Base-by-base conservation (phyloP, 2,329 filamentous ascomycete species). In the Coleophoma cylindrospora region DNA sequence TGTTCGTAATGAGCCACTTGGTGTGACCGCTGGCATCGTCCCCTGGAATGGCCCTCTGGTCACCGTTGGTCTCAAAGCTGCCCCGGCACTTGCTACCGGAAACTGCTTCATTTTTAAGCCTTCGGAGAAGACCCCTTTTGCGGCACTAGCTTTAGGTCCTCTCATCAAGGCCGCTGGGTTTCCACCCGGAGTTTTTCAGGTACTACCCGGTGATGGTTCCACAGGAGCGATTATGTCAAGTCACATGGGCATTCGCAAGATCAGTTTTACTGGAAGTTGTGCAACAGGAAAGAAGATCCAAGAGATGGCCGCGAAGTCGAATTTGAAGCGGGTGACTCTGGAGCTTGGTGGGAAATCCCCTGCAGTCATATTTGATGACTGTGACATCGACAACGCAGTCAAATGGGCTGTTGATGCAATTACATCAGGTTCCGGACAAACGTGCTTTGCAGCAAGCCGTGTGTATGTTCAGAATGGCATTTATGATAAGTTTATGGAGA, bases 381-480 rank as follows among this genome's bases (percentile, higher is more conserved):
- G 58, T 19, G 64, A 72, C 56, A 57, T 73, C 14, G 68, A 71
- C 3, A 68, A 70, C 76, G 72, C 41, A 82, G 82, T 61, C n/a
- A 50, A 49, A 7, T 68, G 66, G 65, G 43, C 11, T 22, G 62
- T 60, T 36, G 61, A 62, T 51, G 58, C 67, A 27, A 66, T 88
- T 75, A 84, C 86, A 72, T 82, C 81, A 49, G 88, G 88, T 60
- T 81, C 81, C 0, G 86, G 86, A 19, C 86, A 89, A 66, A 83
- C 88, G 46, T 89, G 86, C 72, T 86, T 84, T 27, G 87, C 87
- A 56, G 84, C 83, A 9, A 87, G 83, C 1, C 72, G 85, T 4
- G 82, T 89, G 12, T 87, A 87, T 63, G 77, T 89, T 5, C 84
- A 84, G 1, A 67, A 73, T 40, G 61, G 64, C 40, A 75, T 86